Evolutionary conservation across 2,329 filamentous ascomycete genomes (phyloP).

Genomic region (Orbilia javanica): DNA sequence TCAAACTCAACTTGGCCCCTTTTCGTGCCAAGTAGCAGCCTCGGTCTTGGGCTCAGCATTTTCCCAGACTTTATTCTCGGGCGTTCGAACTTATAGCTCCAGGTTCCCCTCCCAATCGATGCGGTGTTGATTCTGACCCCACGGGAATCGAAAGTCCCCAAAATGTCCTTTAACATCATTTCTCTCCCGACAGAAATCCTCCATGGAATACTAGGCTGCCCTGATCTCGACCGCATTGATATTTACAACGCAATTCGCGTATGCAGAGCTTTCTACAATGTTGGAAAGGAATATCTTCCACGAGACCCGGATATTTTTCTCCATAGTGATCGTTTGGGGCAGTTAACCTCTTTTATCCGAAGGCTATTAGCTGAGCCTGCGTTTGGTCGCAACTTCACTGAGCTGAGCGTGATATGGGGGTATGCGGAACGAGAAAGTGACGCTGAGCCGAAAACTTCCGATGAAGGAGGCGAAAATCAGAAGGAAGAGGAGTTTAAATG

Average conservation of each 20-base stretch:
- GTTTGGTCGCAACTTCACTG: constrained; percentile 15
- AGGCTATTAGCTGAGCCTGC: constrained; percentile 4
- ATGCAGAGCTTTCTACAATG: constrained; percentile 11
- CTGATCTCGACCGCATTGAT: constrained; percentile 6
- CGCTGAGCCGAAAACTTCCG: background rate
- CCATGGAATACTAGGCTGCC: constrained; percentile 38
- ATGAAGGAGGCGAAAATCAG: background rate
- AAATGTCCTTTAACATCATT: constrained; percentile 4
- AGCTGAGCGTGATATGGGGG: constrained; percentile 17
- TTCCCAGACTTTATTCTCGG: no score
- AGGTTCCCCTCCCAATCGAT: background rate
- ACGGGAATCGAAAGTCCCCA: background rate
- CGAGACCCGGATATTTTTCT: constrained; percentile 11
- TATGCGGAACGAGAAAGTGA: background rate
- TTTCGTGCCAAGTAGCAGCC: no score
- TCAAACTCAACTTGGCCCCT: background rate
- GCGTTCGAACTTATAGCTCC: background rate
- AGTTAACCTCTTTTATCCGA: constrained; percentile 21
- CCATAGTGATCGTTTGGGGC: background rate
- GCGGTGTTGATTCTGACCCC: no score
- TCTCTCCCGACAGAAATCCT: constrained; percentile 51
- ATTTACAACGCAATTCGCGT: constrained; percentile 1
- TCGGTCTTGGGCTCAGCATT: no score
- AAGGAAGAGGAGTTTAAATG: background rate
- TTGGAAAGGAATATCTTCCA: constrained; percentile 17